Evolutionary conservation across 1,139 yeast genomes (phyloP).

Genomic region (Martiniozyma asiatica): DNA sequence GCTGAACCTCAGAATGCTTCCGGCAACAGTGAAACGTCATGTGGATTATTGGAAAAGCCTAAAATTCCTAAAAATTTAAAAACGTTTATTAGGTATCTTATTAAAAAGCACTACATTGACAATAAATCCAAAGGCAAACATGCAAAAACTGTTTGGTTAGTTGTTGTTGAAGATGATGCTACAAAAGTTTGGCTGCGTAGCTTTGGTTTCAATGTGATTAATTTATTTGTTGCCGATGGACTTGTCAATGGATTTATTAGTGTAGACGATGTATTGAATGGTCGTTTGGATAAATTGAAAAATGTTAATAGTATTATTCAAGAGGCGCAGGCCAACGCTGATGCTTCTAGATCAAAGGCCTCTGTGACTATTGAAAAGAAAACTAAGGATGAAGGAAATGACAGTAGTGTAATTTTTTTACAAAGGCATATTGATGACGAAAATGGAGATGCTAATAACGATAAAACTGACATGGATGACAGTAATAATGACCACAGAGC

Average conservation of each 20-base stretch:
- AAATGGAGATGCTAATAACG: too few relatives aligned
- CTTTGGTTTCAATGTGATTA: constrained; percentile 25
- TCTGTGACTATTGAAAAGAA: too few relatives aligned
- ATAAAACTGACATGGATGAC: too few relatives aligned
- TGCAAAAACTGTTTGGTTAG: constrained; percentile 31
- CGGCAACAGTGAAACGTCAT: not conserved
- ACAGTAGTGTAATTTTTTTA: too few relatives aligned
- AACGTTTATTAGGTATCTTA: constrained; percentile 38
- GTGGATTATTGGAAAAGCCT: constrained; percentile 25
- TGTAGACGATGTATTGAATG: not conserved
- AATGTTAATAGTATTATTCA: too few relatives aligned
- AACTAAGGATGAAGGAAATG: too few relatives aligned
- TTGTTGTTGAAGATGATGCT: constrained; percentile 43
- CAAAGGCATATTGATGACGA: too few relatives aligned
- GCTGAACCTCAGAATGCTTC: too few relatives aligned
- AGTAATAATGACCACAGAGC: too few relatives aligned
- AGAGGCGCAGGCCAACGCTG: too few relatives aligned
- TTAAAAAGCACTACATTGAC: constrained; percentile 34
- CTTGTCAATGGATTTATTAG: constrained; percentile 1
- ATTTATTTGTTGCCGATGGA: constrained; percentile 1
- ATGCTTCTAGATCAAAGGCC: too few relatives aligned
- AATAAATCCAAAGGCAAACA: constrained; percentile 10
- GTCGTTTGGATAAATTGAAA: too few relatives aligned
- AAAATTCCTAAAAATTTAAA: constrained; percentile 37
- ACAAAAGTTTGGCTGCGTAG: constrained; percentile 45